Evolutionary conservation across 768 basidiomycete genomes (phyloP).

Genomic region (Obba rivulosa): DNA sequence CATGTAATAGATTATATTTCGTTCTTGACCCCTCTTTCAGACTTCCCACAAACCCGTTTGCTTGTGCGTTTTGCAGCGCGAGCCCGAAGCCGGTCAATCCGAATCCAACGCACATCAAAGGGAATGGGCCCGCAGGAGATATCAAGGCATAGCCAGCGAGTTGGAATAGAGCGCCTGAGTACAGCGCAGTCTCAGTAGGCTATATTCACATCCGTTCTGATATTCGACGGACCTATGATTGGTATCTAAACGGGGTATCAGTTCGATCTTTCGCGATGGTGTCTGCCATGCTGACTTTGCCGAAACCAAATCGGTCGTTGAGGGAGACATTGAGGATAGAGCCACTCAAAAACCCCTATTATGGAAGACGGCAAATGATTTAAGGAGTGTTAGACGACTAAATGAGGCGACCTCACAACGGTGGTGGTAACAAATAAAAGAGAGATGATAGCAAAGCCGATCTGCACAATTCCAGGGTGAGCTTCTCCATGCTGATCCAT

Average conservation of each 20-base stretch:
- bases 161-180: constrained; percentile 47
- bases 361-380: background rate
- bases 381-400: background rate
- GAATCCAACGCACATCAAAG: constrained; percentile 49
- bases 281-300: constrained; percentile 30
- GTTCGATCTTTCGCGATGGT: background rate
- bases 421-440: constrained; percentile 52
- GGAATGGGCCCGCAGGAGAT: constrained; percentile 55
- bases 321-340: constrained; percentile 44
- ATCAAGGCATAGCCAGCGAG: constrained; percentile 49
- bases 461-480: constrained; percentile 20
- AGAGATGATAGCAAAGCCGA: constrained; percentile 50
- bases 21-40: constrained; percentile 46
- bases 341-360: constrained; percentile 47
- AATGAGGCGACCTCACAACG: constrained; percentile 24
- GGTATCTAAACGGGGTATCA: background rate
- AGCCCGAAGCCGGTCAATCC: constrained; percentile 44
- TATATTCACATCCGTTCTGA: background rate
- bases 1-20: constrained; percentile 67
- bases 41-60: constrained; percentile 63
- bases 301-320: constrained; percentile 42
- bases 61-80: constrained; percentile 57
- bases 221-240: background rate
- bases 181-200: background rate
- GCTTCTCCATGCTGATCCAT: background rate